Percentiles rank a stretch among this genome's conserved stretches.
These are phyloP conservation scores for Cupressus sempervirens DNA, from an alignment of 75 land plant genomes.

Conservation along the genomic window DNA sequence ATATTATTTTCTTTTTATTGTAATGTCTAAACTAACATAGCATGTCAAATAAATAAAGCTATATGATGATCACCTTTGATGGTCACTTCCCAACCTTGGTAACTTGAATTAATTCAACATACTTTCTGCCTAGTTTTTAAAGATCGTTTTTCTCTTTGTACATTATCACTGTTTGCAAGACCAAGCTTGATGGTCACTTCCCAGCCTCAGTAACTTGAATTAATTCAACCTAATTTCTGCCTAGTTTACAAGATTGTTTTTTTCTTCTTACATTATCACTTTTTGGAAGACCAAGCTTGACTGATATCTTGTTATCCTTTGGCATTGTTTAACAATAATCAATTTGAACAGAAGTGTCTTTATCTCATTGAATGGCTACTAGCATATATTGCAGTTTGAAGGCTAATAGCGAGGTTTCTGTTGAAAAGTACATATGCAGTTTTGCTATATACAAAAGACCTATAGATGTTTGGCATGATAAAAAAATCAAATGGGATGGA, in stretches of 20 bases:
- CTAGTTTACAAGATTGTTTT: neutral
- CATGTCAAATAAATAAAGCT: neutral
- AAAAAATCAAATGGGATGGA: neutral
- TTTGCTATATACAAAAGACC: neutral
- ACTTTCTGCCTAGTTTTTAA: neutral
- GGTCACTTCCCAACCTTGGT: neutral
- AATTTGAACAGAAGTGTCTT: neutral
- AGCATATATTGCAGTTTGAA: neutral
- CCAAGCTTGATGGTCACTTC: neutral
- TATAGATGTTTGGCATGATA: slow-evolving; percentile 2
- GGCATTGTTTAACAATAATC: neutral
- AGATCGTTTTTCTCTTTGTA: neutral
- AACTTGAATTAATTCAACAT: neutral
- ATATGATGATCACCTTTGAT: neutral
- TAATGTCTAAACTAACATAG: neutral
- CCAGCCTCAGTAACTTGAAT: neutral
- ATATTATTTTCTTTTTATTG: neutral
- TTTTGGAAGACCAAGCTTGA: neutral
- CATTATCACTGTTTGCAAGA: too few species aligned
- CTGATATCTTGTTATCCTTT: neutral
- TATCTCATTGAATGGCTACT: neutral
- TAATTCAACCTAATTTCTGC: neutral
- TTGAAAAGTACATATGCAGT: neutral
- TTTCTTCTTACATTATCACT: neutral
- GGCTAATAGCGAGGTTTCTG: neutral